Base-by-base conservation (phyloP, 441 rosid species). In the Pelargonium fulgidum region DNA sequence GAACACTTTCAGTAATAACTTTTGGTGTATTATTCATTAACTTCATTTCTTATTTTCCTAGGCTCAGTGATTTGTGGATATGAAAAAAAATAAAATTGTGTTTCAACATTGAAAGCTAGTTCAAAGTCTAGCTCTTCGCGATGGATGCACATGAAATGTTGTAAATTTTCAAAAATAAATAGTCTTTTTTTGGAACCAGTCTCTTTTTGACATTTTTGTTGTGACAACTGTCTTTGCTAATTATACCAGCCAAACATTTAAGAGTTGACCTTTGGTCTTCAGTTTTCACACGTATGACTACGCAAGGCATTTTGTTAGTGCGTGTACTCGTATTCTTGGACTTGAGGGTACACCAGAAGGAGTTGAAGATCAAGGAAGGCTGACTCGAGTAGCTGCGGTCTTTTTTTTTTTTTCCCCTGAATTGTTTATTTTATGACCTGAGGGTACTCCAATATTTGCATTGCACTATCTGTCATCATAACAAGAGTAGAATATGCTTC, bases 331-430 rank as follows among this genome's bases (percentile, higher is more conserved):
- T 72, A 95, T 95, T 72, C 96, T 95, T 84, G 99, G 97, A 72
- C 86, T 90, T 65, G 99, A 95, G 81, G 99, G 98, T 69, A 95
- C 99, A 66, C 99, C 98, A 66, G 98, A 95, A 74, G 99, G 99
- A 71, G 99, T 95, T 68, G 99, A 92, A 73, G 91, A 90, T 85
- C 98, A 95, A 82, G 99, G 97, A 68, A 88, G 72, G 84, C 84
- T 92, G 77, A 95, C 99, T 71, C 85, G 98, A 75, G 99, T 95
- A 70, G 96, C 99, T 80, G 99, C 96, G 64, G 99, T 95, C 87
- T 78, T 87, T 77, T 72, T 56, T 70, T 64, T 68, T 77, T 70
- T 73, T 52, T 76, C 67, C 54, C 63, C 69, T 75, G 20, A 11
- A 67, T n/a, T n/a, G n/a, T n/a, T n/a, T n/a, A n/a, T n/a, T n/a